Conservation (phyloP, 106 monocot genomes). For the Allium sativum region DNA sequence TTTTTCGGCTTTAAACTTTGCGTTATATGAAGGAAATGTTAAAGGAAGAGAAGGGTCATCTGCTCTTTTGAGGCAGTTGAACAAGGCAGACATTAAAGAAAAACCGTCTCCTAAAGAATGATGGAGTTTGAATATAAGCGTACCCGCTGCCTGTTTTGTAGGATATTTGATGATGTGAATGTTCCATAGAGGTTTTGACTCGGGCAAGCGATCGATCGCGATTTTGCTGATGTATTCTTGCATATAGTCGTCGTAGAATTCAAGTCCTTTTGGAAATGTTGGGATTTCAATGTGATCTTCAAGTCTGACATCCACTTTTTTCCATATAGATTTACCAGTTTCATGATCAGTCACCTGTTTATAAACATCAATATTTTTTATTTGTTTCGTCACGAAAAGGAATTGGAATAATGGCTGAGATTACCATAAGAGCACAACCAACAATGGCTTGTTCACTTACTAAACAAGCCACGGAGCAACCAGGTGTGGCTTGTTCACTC, state of each 20-base stretch:
- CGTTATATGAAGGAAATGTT: slow-evolving; percentile 31
- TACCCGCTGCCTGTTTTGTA: slow-evolving; percentile 26
- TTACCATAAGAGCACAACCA: too few species aligned
- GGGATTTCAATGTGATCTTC: slow-evolving; percentile 47
- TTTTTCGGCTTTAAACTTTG: not conserved
- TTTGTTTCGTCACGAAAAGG: not conserved
- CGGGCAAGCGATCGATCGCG: slow-evolving; percentile 17
- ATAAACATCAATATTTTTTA: not conserved
- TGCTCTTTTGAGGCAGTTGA: slow-evolving; percentile 37
- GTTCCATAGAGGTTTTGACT: slow-evolving; percentile 43
- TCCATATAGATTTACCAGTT: slow-evolving; percentile 34
- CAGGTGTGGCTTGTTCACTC: too few species aligned
- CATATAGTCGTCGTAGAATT: slow-evolving; percentile 32
- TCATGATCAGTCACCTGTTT: slow-evolving; percentile 33
- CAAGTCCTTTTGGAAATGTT: slow-evolving; percentile 27
- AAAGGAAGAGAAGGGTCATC: slow-evolving; percentile 60
- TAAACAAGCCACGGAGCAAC: too few species aligned
- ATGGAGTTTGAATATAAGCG: slow-evolving; percentile 61
- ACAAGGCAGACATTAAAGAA: slow-evolving; percentile 63
- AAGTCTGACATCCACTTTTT: slow-evolving; percentile 36
- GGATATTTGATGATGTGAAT: slow-evolving; percentile 60
- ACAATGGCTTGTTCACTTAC: too few species aligned
- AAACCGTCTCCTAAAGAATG: slow-evolving; percentile 66
- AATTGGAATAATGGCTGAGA: not conserved
- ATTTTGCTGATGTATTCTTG: slow-evolving; percentile 42